These are phyloP conservation scores for Acorus gramineus DNA, from an alignment of 106 monocot genomes.

Conservation along the genomic window DNA sequence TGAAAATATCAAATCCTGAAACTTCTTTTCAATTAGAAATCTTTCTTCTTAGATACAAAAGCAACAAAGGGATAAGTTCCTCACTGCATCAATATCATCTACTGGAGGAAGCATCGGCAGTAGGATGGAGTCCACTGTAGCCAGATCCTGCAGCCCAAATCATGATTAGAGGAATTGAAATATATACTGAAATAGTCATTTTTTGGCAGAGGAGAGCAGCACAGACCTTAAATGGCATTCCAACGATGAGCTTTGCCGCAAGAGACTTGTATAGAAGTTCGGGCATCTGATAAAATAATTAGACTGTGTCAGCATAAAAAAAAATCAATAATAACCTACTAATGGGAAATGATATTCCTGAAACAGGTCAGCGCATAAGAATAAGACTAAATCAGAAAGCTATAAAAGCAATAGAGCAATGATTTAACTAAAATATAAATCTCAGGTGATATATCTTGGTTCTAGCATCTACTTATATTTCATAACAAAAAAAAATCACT, in stretches of 20 bases:
- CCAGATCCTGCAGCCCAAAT: constrained; percentile 66
- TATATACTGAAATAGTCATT: neutral
- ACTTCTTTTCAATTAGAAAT: neutral
- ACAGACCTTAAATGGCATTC: constrained; percentile 98
- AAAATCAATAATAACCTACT: neutral
- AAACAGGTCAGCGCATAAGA: too few relatives aligned
- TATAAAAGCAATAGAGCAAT: too few relatives aligned
- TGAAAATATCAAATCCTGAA: neutral
- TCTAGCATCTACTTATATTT: too few relatives aligned
- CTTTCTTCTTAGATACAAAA: neutral
- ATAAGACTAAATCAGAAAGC: too few relatives aligned
- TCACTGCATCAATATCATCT: constrained; percentile 82
- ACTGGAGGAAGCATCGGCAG: constrained; percentile 75
- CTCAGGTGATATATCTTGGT: too few relatives aligned
- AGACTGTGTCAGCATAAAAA: constrained; percentile 9
- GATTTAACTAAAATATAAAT: too few relatives aligned
- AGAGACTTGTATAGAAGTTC: constrained; percentile 90
- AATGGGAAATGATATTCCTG: too few relatives aligned
- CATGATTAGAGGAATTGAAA: constrained; percentile 9
- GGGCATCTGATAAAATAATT: constrained; percentile 47
- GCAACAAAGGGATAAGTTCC: constrained; percentile 3
- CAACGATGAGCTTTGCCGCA: constrained; percentile 86
- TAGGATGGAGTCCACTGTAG: constrained; percentile 96
- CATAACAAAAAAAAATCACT: too few relatives aligned
- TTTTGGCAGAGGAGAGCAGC: neutral